phyloP scores from a whole-genome alignment of 345 rosid genomes.

The Adansonia digitata region DNA sequence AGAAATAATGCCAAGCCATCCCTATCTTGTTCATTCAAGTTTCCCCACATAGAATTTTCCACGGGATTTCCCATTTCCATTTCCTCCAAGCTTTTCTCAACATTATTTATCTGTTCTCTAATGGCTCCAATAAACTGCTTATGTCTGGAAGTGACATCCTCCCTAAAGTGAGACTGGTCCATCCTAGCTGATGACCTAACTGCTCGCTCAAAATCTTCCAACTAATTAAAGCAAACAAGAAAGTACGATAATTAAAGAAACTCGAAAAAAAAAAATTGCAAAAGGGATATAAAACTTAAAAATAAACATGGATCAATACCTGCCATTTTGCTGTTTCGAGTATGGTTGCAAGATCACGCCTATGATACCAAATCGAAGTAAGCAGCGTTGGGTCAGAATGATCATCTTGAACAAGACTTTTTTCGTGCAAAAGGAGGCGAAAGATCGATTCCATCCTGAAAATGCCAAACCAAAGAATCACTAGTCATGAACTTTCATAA shows the following conservation, averaged over 20 bases:
- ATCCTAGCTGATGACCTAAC: conserved; percentile 28
- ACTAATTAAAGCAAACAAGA: conserved; percentile 22
- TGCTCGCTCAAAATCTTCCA: conserved; percentile 62
- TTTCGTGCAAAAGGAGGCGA: conserved; percentile 49
- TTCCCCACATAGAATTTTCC: conserved; percentile 28
- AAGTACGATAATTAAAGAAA: conserved; percentile 8
- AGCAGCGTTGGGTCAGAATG: conserved; percentile 35
- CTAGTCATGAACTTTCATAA: background rate
- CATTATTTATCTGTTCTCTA: conserved; percentile 40
- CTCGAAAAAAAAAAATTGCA: background rate
- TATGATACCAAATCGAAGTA: conserved; percentile 37
- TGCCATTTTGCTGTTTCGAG: conserved; percentile 61
- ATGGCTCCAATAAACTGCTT: conserved; percentile 46
- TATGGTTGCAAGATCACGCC: conserved; percentile 48
- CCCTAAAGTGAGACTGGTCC: conserved; percentile 29
- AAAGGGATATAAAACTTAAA: background rate
- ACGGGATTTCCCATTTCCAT: conserved; percentile 16
- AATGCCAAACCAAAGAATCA: conserved; percentile 7
- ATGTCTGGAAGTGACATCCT: conserved; percentile 37
- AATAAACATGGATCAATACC: conserved; percentile 22
- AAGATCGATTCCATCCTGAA: conserved; percentile 50
- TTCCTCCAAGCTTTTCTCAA: conserved; percentile 32
- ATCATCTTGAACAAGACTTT: conserved; percentile 30
- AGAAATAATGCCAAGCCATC: conserved; percentile 49
- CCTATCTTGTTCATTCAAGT: conserved; percentile 44